Base-by-base conservation (phyloP, 2,329 filamentous ascomycete genomes). In the Colletotrichum cordylinicola region DNA sequence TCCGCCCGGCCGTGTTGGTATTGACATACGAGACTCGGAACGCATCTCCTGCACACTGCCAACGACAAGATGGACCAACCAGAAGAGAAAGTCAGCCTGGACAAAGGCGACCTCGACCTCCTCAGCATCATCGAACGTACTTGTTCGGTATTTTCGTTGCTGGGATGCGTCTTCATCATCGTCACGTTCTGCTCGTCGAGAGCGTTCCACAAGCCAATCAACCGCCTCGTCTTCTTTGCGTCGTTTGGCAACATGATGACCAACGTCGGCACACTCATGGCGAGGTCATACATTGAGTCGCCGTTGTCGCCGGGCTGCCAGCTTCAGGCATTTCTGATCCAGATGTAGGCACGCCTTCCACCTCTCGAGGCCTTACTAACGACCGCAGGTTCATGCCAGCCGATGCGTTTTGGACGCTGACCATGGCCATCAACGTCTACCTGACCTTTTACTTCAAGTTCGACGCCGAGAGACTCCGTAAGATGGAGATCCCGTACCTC, bases 381-480 rank as follows among this genome's bases (percentile, higher is more conserved):
- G 18, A 9, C 10, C 24, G n/a, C 80, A 95, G 93, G 93, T 96
- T 96, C 82, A 92, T 95, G 89, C 92, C 93, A 2, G 93, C 94
- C 7, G 94, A 95, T 85, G 92, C 93, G 2, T 88, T 94, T 61
- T 96, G 93, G 94, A 94, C 93, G 1, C 88, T 96, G 74, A 92
- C 93, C 70, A 97, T 98, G 95, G 94, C 95, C 2, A 89, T 93
- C 79, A 98, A 97, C 81, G 95, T 97, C 67, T 95, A 95, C 82
- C 85, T 96, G 16, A 96, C 94, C 0, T 95, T 97, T 81, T 96
- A 95, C 83, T 89, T 88, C 80, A 94, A 94, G 77, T 96, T 93
- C 79, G 91, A 94, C 75, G 91, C 92, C 2, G 84, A 88, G 6
- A 89, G 90, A 68, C 86, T 97, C 16, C 91, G 91, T 13, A 87